These are phyloP conservation scores for Aspergillus sp. DNA, from an alignment of 2,329 filamentous ascomycete genomes.

Conservation along the genomic window DNA sequence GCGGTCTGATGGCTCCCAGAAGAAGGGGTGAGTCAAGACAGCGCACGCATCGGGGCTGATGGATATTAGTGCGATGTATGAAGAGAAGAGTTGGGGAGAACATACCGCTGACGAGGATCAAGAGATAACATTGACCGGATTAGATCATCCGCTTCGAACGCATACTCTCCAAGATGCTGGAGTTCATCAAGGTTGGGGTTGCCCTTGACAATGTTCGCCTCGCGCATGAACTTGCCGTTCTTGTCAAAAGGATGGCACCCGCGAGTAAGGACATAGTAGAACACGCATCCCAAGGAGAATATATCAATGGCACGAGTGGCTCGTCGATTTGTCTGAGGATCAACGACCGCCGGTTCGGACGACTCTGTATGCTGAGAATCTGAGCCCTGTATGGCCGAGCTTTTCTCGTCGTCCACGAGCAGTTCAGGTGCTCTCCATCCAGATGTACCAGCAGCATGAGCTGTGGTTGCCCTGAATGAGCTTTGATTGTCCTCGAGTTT, in stretches of 20 bases:
- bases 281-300: slow-evolving; percentile 95
- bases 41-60: slow-evolving; percentile 67
- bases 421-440: slow-evolving; percentile 97
- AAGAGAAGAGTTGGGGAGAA: neutral
- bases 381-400: slow-evolving; percentile 32
- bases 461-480: slow-evolving; percentile 90
- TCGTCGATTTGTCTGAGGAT: slow-evolving; percentile 65
- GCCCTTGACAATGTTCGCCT: slow-evolving; percentile 95
- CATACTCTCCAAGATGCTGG: slow-evolving; percentile 75
- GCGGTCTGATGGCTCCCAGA: slow-evolving; percentile 88
- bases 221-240: slow-evolving; percentile 90
- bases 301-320: slow-evolving; percentile 97
- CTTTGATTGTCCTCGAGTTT: slow-evolving; percentile 93
- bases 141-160: slow-evolving; percentile 82
- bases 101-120: slow-evolving; percentile 60
- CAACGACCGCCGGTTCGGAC: slow-evolving; percentile 53
- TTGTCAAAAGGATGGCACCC: slow-evolving; percentile 92
- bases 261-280: slow-evolving; percentile 96
- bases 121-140: slow-evolving; percentile 76
- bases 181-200: slow-evolving; percentile 71
- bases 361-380: slow-evolving; percentile 44
- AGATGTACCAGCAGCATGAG: slow-evolving; percentile 87
- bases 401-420: slow-evolving; percentile 73
- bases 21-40: slow-evolving; percentile 92
- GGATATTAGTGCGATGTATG: neutral